A percentile compares a stretch with the other conserved stretches of the same genome.
Conservation (phyloP, 257 asterid genomes). For the Nemophila menziesii region DNA sequence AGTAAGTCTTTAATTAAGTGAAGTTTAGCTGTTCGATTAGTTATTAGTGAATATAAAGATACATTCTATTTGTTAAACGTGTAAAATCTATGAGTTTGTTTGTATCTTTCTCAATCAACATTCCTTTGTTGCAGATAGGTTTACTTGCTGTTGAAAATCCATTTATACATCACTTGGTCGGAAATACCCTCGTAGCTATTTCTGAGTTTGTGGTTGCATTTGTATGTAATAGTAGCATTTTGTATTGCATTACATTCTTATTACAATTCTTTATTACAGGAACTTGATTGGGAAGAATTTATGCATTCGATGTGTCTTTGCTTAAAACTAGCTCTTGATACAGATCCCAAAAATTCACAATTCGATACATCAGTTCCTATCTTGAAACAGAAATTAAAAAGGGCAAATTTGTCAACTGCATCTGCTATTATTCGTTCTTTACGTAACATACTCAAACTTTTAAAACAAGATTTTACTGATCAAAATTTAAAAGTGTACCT, state of each 20-base stretch:
- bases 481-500: constrained; percentile 31
- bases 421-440: constrained; percentile 47
- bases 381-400: constrained; percentile 31
- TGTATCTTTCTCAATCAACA: background rate
- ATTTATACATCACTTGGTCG: constrained; percentile 45
- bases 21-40: background rate
- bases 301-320: constrained; percentile 41
- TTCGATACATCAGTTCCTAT: constrained; percentile 17
- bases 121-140: constrained; percentile 40
- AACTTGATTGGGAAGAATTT: constrained; percentile 41
- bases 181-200: constrained; percentile 52
- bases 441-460: constrained; percentile 43
- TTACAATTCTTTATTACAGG: constrained; percentile 33
- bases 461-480: constrained; percentile 35
- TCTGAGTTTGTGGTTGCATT: constrained; percentile 42
- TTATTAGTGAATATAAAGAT: background rate
- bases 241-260: constrained; percentile 5
- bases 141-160: constrained; percentile 41
- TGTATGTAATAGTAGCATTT: constrained; percentile 32
- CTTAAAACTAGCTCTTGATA: constrained; percentile 36
- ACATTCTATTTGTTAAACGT: too few species aligned
- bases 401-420: constrained; percentile 29
- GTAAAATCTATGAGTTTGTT: background rate
- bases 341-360: constrained; percentile 18
- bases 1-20: constrained; percentile 24